A percentile compares a stretch with the other conserved stretches of the same genome.
These are phyloP conservation scores for Diversispora epigaea DNA, from an alignment of 192 early-diverging fungal genomes.

Conservation along the genomic window DNA sequence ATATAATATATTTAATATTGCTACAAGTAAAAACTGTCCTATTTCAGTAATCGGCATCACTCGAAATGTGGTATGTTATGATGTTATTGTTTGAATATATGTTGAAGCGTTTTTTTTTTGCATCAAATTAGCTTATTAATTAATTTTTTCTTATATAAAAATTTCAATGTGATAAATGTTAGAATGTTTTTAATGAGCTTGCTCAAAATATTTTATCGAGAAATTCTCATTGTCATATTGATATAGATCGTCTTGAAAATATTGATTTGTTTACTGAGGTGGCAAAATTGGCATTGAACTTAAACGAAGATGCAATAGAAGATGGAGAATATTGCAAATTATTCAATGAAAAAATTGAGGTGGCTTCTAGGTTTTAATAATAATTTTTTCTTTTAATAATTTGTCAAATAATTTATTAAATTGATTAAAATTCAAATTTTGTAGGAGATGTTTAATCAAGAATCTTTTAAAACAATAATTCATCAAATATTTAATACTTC, in stretches of 20 bases:
- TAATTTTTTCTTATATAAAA: neutral
- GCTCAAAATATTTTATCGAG: slow-evolving; percentile 95
- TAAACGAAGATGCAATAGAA: slow-evolving; percentile 3
- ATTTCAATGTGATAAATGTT: neutral
- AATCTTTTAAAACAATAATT: slow-evolving; percentile 2
- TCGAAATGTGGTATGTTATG: slow-evolving; percentile 56
- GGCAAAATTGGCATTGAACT: slow-evolving; percentile 51
- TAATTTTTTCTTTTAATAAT: neutral
- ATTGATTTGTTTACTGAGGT: slow-evolving; percentile 62
- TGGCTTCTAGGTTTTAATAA: slow-evolving; percentile 22
- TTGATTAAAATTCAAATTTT: neutral
- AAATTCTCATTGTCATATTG: slow-evolving; percentile 85
- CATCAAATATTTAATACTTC: slow-evolving; percentile 10
- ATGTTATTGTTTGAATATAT: too few species aligned
- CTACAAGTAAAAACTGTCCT: slow-evolving; percentile 79
- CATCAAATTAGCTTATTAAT: neutral
- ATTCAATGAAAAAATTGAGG: slow-evolving; percentile 56
- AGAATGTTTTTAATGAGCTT: slow-evolving; percentile 81
- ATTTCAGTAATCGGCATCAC: slow-evolving; percentile 87
- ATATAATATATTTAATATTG: slow-evolving; percentile 92
- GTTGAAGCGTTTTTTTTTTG: too few species aligned
- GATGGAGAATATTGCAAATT: slow-evolving; percentile 34
- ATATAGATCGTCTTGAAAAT: slow-evolving; percentile 58
- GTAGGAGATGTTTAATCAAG: slow-evolving; percentile 4
- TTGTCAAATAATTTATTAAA: too few species aligned